Evolutionary conservation across 2,329 filamentous ascomycete genomes (phyloP).

Genomic region (Xylaria sp.): DNA sequence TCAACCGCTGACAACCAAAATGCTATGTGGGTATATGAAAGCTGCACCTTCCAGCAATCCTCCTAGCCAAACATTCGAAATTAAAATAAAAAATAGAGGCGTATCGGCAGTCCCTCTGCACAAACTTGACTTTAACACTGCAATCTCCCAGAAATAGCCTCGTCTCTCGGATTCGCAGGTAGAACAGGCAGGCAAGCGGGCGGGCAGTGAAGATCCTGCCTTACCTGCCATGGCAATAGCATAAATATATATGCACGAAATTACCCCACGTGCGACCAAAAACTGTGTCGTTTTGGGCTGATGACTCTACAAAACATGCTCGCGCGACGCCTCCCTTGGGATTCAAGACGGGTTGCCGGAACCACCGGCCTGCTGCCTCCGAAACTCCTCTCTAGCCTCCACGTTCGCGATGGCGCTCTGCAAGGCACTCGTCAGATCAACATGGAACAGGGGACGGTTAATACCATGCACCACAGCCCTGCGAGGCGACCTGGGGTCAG

Average conservation of each 20-base stretch:
- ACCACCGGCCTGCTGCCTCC: slow-evolving; percentile 36
- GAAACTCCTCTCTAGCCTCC: slow-evolving; percentile 56
- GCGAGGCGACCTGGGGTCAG: slow-evolving; percentile 55
- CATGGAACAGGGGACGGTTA: slow-evolving; percentile 90
- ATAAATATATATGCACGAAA: slow-evolving; percentile 1
- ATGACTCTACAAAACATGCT: neutral
- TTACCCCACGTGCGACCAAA: neutral
- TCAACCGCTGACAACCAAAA: neutral
- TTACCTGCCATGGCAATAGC: neutral
- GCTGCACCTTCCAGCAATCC: neutral
- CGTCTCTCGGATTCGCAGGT: neutral
- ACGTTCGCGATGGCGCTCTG: slow-evolving; percentile 86
- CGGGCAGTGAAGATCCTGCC: slow-evolving; percentile 6
- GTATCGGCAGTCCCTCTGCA: neutral
- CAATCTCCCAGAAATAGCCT: neutral
- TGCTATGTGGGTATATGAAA: slow-evolving; percentile 27
- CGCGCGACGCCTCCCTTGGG: neutral
- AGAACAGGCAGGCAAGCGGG: neutral
- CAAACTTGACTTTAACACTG: neutral
- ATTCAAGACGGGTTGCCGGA: slow-evolving; percentile 29
- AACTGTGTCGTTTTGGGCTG: neutral
- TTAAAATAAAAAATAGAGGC: neutral
- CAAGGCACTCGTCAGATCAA: slow-evolving; percentile 87
- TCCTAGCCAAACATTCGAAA: neutral
- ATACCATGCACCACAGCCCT: slow-evolving; percentile 79